Evolutionary conservation across 2,329 filamentous ascomycete genomes (phyloP).

Genomic region (Lachnellula willkommii): DNA sequence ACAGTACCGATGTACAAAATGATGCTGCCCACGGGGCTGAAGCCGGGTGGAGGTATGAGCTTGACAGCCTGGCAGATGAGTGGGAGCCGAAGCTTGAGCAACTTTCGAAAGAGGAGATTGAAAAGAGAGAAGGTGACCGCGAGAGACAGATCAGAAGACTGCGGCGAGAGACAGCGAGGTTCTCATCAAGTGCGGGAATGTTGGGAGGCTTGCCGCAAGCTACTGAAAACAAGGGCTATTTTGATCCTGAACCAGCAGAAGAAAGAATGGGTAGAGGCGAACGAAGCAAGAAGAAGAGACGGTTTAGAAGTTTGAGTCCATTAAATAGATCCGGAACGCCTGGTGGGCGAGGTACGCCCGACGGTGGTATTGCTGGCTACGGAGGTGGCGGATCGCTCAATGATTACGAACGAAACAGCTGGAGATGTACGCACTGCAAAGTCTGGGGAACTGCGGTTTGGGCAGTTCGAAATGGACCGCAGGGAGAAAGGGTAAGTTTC

Average conservation of each 20-base stretch:
- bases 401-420: slow-evolving; percentile 72
- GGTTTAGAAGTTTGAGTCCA: slow-evolving; percentile 85
- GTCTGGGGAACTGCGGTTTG: slow-evolving; percentile 89
- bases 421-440: slow-evolving; percentile 83
- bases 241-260: slow-evolving; percentile 51
- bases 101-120: slow-evolving; percentile 91
- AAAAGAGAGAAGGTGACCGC: slow-evolving; percentile 90
- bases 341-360: slow-evolving; percentile 72
- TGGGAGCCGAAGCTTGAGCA: slow-evolving; percentile 80
- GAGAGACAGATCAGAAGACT: slow-evolving; percentile 85
- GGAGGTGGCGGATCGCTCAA: slow-evolving; percentile 55
- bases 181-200: slow-evolving; percentile 81
- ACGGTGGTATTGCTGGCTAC: slow-evolving; percentile 67
- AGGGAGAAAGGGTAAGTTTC: slow-evolving; percentile 68
- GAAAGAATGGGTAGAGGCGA: slow-evolving; percentile 89
- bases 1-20: slow-evolving; percentile 72
- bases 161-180: slow-evolving; percentile 84
- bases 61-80: slow-evolving; percentile 76
- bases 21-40: slow-evolving; percentile 77
- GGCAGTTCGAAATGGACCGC: slow-evolving; percentile 88
- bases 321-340: slow-evolving; percentile 62
- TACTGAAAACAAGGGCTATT: slow-evolving; percentile 38
- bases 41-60: slow-evolving; percentile 93
- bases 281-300: slow-evolving; percentile 88
- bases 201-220: slow-evolving; percentile 64